Percentiles rank a stretch among this genome's conserved stretches.
These are phyloP conservation scores for Allomyces macrogynus DNA, from an alignment of 192 early-diverging fungal species.

Conservation along the genomic window DNA sequence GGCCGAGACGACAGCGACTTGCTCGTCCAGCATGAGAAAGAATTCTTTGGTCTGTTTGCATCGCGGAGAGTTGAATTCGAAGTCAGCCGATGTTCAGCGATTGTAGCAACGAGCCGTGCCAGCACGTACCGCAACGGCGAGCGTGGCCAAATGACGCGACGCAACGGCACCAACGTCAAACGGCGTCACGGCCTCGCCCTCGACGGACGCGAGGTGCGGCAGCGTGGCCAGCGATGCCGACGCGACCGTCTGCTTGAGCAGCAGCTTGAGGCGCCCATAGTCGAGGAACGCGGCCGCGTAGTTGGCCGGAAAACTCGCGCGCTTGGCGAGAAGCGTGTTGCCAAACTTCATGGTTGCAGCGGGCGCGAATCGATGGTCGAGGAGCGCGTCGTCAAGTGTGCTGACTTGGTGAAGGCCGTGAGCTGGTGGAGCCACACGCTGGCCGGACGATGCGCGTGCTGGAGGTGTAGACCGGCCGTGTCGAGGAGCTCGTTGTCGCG, in stretches of 20 bases:
- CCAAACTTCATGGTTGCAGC: background rate
- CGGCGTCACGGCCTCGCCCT: background rate
- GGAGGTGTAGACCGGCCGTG: too few species aligned
- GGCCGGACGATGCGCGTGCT: too few species aligned
- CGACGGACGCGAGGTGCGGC: background rate
- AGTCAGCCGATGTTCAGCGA: background rate
- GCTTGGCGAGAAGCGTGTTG: background rate
- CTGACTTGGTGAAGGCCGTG: too few species aligned
- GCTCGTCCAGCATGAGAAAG: background rate
- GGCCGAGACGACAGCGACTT: constrained; percentile 1
- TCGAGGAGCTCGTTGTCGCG: too few species aligned
- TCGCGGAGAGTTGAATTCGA: background rate
- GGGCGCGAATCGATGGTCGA: too few species aligned
- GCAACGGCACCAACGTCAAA: background rate
- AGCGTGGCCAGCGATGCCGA: background rate
- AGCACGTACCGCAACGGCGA: background rate
- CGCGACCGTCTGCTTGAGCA: background rate
- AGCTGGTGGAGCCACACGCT: too few species aligned
- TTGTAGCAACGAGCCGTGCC: background rate
- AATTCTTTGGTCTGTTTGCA: background rate
- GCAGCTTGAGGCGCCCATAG: background rate
- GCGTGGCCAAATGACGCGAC: background rate
- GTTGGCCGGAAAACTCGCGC: background rate
- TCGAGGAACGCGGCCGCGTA: background rate
- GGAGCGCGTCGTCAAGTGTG: too few species aligned